Conservation (phyloP, 2,329 filamentous ascomycete genomes). For the Emmonsia crescens region DNA sequence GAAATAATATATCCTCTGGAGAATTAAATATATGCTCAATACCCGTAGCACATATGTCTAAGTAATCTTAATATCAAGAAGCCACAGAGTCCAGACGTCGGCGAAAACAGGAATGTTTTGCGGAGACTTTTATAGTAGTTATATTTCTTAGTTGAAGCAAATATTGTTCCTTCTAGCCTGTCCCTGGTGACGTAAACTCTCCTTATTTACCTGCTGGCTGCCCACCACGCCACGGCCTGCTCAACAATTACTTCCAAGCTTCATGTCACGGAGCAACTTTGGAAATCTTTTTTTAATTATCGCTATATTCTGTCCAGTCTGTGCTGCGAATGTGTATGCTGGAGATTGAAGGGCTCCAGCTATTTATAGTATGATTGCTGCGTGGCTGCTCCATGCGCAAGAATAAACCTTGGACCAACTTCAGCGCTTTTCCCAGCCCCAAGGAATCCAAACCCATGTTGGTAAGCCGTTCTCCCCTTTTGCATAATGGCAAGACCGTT, state of each 20-base stretch:
- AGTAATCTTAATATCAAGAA: not conserved
- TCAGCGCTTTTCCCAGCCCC: not conserved
- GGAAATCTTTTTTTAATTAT: not conserved
- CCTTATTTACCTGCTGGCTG: not conserved
- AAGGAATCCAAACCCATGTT: not conserved
- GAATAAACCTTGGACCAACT: not conserved
- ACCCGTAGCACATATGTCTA: not conserved
- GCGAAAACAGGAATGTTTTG: not conserved
- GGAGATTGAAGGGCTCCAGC: not conserved
- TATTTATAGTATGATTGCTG: not conserved
- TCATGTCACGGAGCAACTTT: not conserved
- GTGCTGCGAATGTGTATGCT: not conserved
- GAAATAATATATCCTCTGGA: not conserved
- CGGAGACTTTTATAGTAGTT: not conserved
- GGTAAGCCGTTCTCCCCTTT: not conserved
- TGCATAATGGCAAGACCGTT: not conserved
- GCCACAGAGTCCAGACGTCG: not conserved
- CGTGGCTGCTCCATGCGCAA: not conserved
- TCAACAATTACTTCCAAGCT: not conserved
- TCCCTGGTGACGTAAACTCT: slow-evolving; percentile 3
- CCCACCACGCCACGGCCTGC: not conserved
- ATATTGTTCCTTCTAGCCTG: too few species aligned
- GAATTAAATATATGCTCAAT: not conserved
- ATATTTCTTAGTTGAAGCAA: too few species aligned
- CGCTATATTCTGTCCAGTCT: not conserved